These are phyloP conservation scores for Dichotomopilus funicola DNA, from an alignment of 2,329 filamentous ascomycete species.

Conservation along the genomic window DNA sequence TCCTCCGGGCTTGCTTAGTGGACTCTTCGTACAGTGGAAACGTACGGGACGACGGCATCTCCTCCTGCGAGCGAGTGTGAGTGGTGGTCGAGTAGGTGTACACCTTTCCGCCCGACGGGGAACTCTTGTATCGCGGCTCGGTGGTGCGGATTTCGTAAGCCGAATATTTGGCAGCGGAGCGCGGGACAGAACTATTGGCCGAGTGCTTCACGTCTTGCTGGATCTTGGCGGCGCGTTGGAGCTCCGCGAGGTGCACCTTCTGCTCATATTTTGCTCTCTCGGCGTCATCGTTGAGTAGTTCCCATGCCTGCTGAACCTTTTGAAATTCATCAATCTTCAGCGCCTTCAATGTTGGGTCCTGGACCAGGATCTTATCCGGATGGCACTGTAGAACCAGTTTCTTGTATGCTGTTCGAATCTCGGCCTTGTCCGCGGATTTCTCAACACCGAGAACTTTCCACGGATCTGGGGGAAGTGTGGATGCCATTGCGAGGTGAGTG, in stretches of 20 bases:
- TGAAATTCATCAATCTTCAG: constrained; percentile 84
- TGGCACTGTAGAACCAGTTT: constrained; percentile 86
- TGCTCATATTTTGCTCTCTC: constrained; percentile 73
- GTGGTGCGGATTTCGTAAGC: constrained; percentile 44
- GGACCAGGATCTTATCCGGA: constrained; percentile 69
- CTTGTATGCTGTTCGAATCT: constrained; percentile 74
- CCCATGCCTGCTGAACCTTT: constrained; percentile 86
- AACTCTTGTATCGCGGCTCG: constrained; percentile 40
- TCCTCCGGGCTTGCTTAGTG: constrained; percentile 20
- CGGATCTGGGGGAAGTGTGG: constrained; percentile 61
- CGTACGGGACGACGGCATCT: constrained; percentile 29
- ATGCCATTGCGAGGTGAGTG: constrained; percentile 37
- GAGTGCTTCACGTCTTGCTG: constrained; percentile 31
- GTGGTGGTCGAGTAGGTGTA: constrained; percentile 33
- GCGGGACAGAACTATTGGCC: constrained; percentile 39
- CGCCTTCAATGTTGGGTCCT: constrained; percentile 68
- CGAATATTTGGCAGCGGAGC: constrained; percentile 33
- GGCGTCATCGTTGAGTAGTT: constrained; percentile 73
- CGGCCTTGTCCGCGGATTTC: constrained; percentile 60
- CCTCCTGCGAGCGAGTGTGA: constrained; percentile 43
- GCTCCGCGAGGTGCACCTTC: constrained; percentile 58
- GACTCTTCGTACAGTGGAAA: constrained; percentile 38
- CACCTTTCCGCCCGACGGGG: constrained; percentile 28
- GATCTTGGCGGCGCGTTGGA: constrained; percentile 41
- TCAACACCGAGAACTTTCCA: constrained; percentile 71